Percentiles rank a stretch among this genome's conserved stretches.
These are phyloP conservation scores for Yamadazyma paraphyllophila DNA, from an alignment of 805 yeast genomes.

Conservation along the genomic window DNA sequence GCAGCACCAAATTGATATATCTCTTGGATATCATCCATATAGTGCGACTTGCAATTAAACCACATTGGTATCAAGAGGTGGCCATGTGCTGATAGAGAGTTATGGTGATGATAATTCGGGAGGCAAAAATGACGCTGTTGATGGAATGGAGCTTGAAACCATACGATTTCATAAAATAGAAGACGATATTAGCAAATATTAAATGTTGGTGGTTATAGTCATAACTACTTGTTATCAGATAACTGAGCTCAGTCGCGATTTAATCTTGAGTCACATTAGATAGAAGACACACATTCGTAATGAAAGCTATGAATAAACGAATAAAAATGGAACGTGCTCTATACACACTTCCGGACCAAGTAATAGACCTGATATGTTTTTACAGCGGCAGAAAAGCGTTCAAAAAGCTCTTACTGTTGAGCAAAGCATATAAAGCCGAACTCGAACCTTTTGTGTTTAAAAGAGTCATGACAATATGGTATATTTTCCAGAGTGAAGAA, in stretches of 20 bases:
- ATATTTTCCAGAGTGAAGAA: slow-evolving; percentile 6
- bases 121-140: too few relatives aligned
- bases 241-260: background rate
- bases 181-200: too few relatives aligned
- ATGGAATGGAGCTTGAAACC: too few relatives aligned
- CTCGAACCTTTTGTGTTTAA: slow-evolving; percentile 20
- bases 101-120: too few relatives aligned
- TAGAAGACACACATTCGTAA: too few relatives aligned
- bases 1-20: background rate
- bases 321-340: background rate
- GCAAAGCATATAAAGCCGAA: slow-evolving; percentile 17
- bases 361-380: slow-evolving; percentile 7
- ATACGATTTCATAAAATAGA: too few relatives aligned
- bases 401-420: slow-evolving; percentile 3
- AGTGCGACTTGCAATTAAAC: background rate
- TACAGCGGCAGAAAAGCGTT: slow-evolving; percentile 4
- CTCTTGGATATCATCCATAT: slow-evolving; percentile 1
- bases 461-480: slow-evolving; percentile 19
- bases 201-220: too few relatives aligned
- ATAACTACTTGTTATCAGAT: background rate
- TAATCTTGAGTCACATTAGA: background rate
- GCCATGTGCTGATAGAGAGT: background rate
- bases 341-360: slow-evolving; percentile 12
- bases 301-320: slow-evolving; percentile 3
- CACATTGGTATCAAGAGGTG: background rate